Base-by-base conservation (phyloP, 805 yeast genomes). In the Lachancea sp. region DNA sequence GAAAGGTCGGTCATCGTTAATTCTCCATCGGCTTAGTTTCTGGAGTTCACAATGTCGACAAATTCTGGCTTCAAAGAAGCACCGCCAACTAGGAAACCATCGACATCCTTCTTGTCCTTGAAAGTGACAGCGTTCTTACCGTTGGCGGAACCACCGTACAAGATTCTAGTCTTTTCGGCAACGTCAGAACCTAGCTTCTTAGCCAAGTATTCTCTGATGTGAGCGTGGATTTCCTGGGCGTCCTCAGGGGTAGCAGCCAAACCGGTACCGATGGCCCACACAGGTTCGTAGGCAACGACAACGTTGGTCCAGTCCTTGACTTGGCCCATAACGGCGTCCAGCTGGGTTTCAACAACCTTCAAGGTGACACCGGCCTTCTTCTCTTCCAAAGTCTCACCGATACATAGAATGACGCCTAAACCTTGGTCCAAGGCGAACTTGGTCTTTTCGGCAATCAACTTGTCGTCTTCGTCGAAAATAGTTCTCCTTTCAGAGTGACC, bases 231-330 rank as follows among this genome's bases (percentile, higher is more conserved):
- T 54, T 81, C 87, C 74, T 92, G 96, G 55, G 98, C 98, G 65
- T 92, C 98, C 54, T 83, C 85, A 55, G 98, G 88, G 56, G 98
- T 92, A 48, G 98, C 97, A 59, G 97, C 96, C 63, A 92, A 79
- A 64, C 98, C 98, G 56, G 97, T 89, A 68, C 98, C 98, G 59
- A 92, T 92, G 58, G 98, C 98, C 98, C 98, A 92, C 55, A 92
- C 96, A 58, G 98, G 98, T 75, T 92, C 98, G 74, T 92, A 92
- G 61, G 98, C 98, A 67, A 92, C 71, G 52, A 92, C 97, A 54
- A 92, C 74, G 68, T 84, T 75, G 50, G 83, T 59, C 97, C 97
- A 90, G 80, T 89, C 97, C 59, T 65, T 60, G 49, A 87, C 80
- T 47, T 81, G 72, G 64, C 78, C 83, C 60, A 83, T 70, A 47